Percentiles rank a stretch among this genome's conserved stretches.
These are phyloP conservation scores for Coniferiporia weirii DNA, from an alignment of 1,284 basidiomycete species.

Conservation along the genomic window DNA sequence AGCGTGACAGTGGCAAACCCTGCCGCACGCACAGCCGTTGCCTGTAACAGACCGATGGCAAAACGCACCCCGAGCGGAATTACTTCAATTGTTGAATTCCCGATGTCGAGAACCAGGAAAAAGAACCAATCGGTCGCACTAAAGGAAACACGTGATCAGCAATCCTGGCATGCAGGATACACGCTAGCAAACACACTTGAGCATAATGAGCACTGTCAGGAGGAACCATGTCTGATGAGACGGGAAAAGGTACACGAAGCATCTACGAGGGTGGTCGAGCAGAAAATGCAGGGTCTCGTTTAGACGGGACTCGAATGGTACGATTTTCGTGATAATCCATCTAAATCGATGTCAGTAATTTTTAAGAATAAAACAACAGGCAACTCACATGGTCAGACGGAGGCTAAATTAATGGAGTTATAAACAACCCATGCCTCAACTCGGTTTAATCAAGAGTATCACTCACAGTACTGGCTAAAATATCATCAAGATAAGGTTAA, in stretches of 20 bases:
- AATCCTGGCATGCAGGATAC: not conserved
- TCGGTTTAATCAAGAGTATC: slow-evolving; percentile 13
- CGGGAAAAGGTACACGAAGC: slow-evolving; percentile 94
- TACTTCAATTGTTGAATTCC: slow-evolving; percentile 63
- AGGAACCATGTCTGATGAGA: slow-evolving; percentile 96
- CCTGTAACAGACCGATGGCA: slow-evolving; percentile 64
- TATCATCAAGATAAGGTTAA: slow-evolving; percentile 12
- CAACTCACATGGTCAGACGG: slow-evolving; percentile 19
- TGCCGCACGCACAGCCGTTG: slow-evolving; percentile 79
- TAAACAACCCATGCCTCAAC: slow-evolving; percentile 21
- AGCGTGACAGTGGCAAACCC: slow-evolving; percentile 80
- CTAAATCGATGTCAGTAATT: slow-evolving; percentile 32
- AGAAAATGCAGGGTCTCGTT: slow-evolving; percentile 88
- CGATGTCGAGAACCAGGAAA: slow-evolving; percentile 86
- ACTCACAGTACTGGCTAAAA: slow-evolving; percentile 69
- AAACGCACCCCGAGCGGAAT: slow-evolving; percentile 71
- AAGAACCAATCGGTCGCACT: slow-evolving; percentile 83
- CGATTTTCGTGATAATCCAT: slow-evolving; percentile 68
- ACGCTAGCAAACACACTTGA: slow-evolving; percentile 51
- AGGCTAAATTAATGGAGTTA: slow-evolving; percentile 8
- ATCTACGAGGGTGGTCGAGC: slow-evolving; percentile 92
- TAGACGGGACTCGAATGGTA: slow-evolving; percentile 53
- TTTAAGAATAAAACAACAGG: not conserved
- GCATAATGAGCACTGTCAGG: slow-evolving; percentile 53
- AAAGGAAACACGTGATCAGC: not conserved